A percentile compares a stretch with the other conserved stretches of the same genome.
These are phyloP conservation scores for Curvularia spicifera DNA, from an alignment of 2,329 filamentous ascomycete species.

Conservation along the genomic window DNA sequence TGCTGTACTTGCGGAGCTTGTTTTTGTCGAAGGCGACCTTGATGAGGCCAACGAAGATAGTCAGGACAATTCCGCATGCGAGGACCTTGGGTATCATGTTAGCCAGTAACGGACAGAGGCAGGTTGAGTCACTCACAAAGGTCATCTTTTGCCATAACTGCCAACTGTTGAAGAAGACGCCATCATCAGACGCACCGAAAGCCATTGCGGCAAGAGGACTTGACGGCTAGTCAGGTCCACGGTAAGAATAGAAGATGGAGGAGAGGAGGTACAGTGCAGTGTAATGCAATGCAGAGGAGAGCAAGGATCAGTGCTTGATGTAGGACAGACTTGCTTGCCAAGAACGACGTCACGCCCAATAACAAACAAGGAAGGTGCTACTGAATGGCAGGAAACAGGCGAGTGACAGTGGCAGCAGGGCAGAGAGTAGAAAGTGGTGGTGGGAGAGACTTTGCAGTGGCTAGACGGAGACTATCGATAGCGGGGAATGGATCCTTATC, in stretches of 20 bases:
- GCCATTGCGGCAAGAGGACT: constrained; percentile 15
- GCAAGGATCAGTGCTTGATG: constrained; percentile 24
- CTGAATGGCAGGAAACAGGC: constrained; percentile 5
- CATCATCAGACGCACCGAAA: constrained; percentile 37
- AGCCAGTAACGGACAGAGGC: constrained; percentile 21
- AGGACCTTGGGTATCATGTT: constrained; percentile 65
- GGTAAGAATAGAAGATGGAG: constrained; percentile 30
- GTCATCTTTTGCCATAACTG: constrained; percentile 87
- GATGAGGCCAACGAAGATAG: constrained; percentile 70
- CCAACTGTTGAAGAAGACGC: constrained; percentile 64
- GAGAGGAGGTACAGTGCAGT: too few relatives aligned
- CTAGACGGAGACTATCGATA: constrained; percentile 1
- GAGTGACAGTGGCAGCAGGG: constrained; percentile 5
- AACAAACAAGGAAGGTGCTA: constrained; percentile 21
- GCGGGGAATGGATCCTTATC: constrained; percentile 12
- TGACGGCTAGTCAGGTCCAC: constrained; percentile 19
- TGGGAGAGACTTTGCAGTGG: constrained; percentile 2
- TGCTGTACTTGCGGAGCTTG: constrained; percentile 52
- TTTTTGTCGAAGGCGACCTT: constrained; percentile 63
- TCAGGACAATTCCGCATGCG: constrained; percentile 70
- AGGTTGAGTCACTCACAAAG: constrained; percentile 67
- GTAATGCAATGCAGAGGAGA: background rate
- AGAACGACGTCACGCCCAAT: constrained; percentile 23
- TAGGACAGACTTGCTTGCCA: constrained; percentile 20
- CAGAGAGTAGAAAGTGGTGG: background rate